These are phyloP conservation scores for Articulospora tetracladia DNA, from an alignment of 495 filamentous ascomycete genomes.

Conservation along the genomic window DNA sequence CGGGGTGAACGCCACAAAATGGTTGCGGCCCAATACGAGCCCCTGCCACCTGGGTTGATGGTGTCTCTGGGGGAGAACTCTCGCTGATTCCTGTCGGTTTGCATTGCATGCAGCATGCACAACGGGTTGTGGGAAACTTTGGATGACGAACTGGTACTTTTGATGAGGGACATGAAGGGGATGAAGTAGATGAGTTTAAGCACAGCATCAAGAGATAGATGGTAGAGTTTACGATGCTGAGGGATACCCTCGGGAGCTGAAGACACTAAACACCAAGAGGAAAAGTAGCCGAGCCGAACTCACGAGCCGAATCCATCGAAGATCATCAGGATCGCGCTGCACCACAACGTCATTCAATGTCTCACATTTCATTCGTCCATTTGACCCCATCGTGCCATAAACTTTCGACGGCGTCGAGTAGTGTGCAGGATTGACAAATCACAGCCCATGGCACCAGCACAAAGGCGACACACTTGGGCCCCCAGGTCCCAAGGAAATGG, in stretches of 20 bases:
- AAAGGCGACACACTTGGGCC: background rate
- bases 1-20: background rate
- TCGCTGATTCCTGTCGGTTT: background rate
- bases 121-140: background rate
- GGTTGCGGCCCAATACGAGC: background rate
- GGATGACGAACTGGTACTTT: too few species aligned
- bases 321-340: background rate
- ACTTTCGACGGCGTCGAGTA: background rate
- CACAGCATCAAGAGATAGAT: background rate
- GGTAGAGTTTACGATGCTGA: background rate
- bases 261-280: background rate
- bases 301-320: background rate
- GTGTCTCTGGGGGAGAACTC: background rate
- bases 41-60: background rate
- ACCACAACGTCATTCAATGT: background rate
- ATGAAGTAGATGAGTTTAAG: too few species aligned
- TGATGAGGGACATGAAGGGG: too few species aligned
- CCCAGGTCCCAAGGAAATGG: background rate
- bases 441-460: background rate
- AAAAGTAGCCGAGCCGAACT: background rate
- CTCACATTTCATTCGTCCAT: background rate
- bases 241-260: too few species aligned
- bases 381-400: background rate
- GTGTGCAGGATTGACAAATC: background rate
- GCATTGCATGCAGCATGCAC: background rate